phyloP scores from a whole-genome alignment of 768 basidiomycete species.

The Postia placenta region DNA sequence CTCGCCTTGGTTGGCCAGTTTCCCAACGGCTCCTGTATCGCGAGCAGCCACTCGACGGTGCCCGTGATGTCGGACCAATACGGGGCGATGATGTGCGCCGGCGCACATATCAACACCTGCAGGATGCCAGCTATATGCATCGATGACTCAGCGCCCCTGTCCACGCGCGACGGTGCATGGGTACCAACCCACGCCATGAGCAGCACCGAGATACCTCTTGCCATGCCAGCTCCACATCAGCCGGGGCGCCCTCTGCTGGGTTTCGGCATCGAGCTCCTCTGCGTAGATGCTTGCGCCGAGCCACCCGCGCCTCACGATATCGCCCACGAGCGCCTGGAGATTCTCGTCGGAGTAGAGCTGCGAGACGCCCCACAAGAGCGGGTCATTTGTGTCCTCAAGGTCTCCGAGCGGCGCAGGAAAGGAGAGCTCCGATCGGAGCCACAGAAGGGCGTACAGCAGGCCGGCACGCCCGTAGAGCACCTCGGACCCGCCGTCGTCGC shows the following conservation, averaged over 20 bases:
- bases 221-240: conserved; percentile 59
- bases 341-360: conserved; percentile 30
- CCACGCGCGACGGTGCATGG: background rate
- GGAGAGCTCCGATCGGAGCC: conserved; percentile 29
- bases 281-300: conserved; percentile 31
- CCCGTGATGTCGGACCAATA: conserved; percentile 36
- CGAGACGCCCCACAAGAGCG: conserved; percentile 8
- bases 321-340: conserved; percentile 33
- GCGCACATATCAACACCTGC: conserved; percentile 42
- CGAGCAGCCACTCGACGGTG: conserved; percentile 43
- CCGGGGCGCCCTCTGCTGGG: conserved; percentile 25
- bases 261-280: conserved; percentile 19
- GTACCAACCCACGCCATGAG: conserved; percentile 54
- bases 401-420: background rate
- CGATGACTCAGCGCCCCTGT: background rate
- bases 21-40: conserved; percentile 37
- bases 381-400: conserved; percentile 1
- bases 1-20: conserved; percentile 47
- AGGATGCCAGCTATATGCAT: conserved; percentile 45
- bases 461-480: conserved; percentile 56
- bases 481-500: conserved; percentile 45
- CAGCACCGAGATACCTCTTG: conserved; percentile 50
- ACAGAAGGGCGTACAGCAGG: conserved; percentile 45
- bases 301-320: conserved; percentile 40
- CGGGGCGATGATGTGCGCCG: conserved; percentile 27